These are phyloP conservation scores for Bonia amplexicaulis DNA, from an alignment of 176 grass and related monocot species.

Conservation along the genomic window DNA sequence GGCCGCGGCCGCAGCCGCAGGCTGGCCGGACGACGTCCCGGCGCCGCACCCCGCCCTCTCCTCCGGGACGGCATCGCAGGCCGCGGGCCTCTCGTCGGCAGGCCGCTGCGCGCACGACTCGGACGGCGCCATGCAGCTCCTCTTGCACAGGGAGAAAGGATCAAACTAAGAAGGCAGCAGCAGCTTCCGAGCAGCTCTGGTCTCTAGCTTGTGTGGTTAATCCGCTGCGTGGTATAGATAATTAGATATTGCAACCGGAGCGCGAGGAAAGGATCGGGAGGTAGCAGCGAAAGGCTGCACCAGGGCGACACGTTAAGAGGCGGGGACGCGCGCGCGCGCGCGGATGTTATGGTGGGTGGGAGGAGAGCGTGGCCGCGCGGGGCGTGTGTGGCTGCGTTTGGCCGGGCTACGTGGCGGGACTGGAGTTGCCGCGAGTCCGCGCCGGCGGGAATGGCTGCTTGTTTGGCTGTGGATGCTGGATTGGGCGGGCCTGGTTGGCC, in stretches of 20 bases:
- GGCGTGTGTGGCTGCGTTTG: conserved; percentile 39
- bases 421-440: no score
- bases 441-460: background rate
- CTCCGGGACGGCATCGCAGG: background rate
- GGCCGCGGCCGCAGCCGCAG: background rate
- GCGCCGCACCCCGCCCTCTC: background rate
- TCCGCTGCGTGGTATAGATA: background rate
- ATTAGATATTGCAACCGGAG: background rate
- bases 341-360: conserved; percentile 28
- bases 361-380: conserved; percentile 26
- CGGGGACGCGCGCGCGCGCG: background rate
- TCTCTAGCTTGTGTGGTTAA: background rate
- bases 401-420: conserved; percentile 21
- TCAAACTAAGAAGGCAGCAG: background rate
- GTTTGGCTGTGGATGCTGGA: background rate
- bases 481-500: background rate
- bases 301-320: background rate
- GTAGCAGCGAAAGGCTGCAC: background rate
- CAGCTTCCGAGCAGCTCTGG: background rate
- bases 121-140: conserved; percentile 14
- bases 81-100: background rate
- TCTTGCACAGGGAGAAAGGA: background rate
- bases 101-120: background rate
- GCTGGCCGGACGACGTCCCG: background rate
- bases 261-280: background rate